These are phyloP conservation scores for Fusarium transvaalense DNA, from an alignment of 2,329 filamentous ascomycete genomes.

Conservation along the genomic window DNA sequence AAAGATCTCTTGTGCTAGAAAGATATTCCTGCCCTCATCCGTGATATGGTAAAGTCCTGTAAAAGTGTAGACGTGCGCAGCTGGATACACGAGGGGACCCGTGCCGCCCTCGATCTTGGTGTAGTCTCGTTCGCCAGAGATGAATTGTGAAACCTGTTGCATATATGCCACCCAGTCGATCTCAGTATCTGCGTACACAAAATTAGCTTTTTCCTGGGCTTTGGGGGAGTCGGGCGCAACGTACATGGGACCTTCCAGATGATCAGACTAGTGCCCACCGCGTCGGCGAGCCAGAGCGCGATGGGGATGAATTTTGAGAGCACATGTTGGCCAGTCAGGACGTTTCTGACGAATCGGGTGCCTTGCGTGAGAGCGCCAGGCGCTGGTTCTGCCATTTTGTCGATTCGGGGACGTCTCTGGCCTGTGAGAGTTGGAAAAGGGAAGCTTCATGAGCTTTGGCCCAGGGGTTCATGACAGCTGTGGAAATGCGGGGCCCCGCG, in stretches of 20 bases:
- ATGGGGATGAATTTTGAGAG: constrained; percentile 67
- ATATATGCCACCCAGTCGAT: constrained; percentile 99
- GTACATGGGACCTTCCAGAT: constrained; percentile 88
- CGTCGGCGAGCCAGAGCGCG: constrained; percentile 77
- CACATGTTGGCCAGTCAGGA: constrained; percentile 63
- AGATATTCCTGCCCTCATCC: constrained; percentile 78
- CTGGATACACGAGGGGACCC: constrained; percentile 94
- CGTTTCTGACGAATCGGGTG: constrained; percentile 54
- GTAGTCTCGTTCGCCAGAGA: constrained; percentile 90
- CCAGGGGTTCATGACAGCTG: constrained; percentile 32
- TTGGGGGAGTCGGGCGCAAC: constrained; percentile 48
- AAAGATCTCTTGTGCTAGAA: constrained; percentile 87
- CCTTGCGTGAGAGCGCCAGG: constrained; percentile 47
- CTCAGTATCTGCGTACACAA: constrained; percentile 77
- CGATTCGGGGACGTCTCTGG: constrained; percentile 4
- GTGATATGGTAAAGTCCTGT: constrained; percentile 83
- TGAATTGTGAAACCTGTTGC: constrained; percentile 86
- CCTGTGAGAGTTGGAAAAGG: constrained; percentile 23
- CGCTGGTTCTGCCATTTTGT: constrained; percentile 48
- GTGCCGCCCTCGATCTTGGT: constrained; percentile 86
- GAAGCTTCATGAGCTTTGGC: constrained; percentile 25
- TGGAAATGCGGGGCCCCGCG: constrained; percentile 37
- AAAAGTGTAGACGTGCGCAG: constrained; percentile 93
- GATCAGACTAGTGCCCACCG: constrained; percentile 76
- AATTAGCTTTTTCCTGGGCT: constrained; percentile 20